These are phyloP conservation scores for Fusarium sp. DNA, from an alignment of 2,329 filamentous ascomycete genomes.

Conservation along the genomic window DNA sequence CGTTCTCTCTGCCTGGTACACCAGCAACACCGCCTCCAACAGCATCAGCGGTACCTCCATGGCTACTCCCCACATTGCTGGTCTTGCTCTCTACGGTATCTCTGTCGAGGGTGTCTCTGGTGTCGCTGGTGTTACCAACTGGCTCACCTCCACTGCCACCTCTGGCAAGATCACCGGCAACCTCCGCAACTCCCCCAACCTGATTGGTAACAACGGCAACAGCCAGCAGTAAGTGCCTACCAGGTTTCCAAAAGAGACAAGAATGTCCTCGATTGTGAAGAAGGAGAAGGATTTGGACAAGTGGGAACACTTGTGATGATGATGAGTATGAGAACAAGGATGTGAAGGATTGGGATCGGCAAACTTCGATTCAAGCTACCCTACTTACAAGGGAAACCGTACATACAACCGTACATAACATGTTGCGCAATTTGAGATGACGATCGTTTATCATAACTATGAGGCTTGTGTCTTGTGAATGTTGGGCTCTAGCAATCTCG, in stretches of 20 bases:
- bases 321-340: conserved; percentile 3
- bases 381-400: conserved; percentile 4
- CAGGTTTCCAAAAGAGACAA: background rate
- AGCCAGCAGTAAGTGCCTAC: conserved; percentile 41
- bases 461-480: background rate
- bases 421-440: background rate
- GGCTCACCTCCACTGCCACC: conserved; percentile 56
- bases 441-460: background rate
- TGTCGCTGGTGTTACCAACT: conserved; percentile 52
- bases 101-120: conserved; percentile 55
- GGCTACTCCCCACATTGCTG: conserved; percentile 70
- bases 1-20: conserved; percentile 62
- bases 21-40: conserved; percentile 55
- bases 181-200: conserved; percentile 58
- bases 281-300: background rate
- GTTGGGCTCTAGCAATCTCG: background rate
- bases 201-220: conserved; percentile 62
- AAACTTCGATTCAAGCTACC: conserved; percentile 5
- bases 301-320: background rate
- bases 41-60: conserved; percentile 72
- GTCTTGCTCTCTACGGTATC: conserved; percentile 62
- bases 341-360: background rate
- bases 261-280: background rate
- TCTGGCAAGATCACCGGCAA: conserved; percentile 55
- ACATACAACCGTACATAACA: conserved; percentile 28